Base-by-base conservation (phyloP, 2,329 filamentous ascomycete species). In the Venturia aucupariae region DNA sequence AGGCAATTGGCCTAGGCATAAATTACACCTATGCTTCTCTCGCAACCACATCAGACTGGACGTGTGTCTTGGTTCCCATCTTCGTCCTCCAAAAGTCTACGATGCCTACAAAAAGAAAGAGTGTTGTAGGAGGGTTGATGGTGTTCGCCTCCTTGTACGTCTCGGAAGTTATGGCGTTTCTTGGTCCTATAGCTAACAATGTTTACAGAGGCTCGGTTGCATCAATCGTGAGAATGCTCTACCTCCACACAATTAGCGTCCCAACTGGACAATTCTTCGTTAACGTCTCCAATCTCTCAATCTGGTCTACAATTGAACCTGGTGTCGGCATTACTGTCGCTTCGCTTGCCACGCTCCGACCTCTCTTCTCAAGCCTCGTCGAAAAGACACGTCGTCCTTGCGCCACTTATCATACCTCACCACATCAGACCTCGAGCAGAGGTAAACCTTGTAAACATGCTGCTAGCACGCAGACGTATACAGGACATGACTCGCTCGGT, bases 51-150 rank as follows among this genome's bases (percentile, higher is more conserved):
- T 75, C 74, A 2, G 73, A 76, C 66, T 72, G 70, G 67, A 65
- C 71, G 62, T 70, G 76, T 48, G 72, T 72, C 30, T 68, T 75
- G n/a, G 72, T 80, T 5, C 78, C 78, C 1, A 72, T 74, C 6
- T 70, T 75, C 41, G 66, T 79, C 22, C 69, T 80, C 54, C 74
- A 73, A 68, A 73, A 74, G 22, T 71, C 76, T 11, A 73, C 76
- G 54, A 75, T 80, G 68, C 75, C 76, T 38, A 66, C 67, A 17
- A 71, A 71, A n/a, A 73, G 76, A 60, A 80, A 79, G 66, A 48
- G 76, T 24, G 76, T 76, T 0, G 74, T 78, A 0, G 70, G 72
- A 17, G 64, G 75, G 4, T 70, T 80, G 60, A 72, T 80, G 60
- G 69, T 72, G 1, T 70, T 80, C 13, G 78, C 75, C 67, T 72